Percentiles rank a stretch among this genome's conserved stretches.
Conservation (phyloP, 345 rosid species). For the Brassica incana region DNA sequence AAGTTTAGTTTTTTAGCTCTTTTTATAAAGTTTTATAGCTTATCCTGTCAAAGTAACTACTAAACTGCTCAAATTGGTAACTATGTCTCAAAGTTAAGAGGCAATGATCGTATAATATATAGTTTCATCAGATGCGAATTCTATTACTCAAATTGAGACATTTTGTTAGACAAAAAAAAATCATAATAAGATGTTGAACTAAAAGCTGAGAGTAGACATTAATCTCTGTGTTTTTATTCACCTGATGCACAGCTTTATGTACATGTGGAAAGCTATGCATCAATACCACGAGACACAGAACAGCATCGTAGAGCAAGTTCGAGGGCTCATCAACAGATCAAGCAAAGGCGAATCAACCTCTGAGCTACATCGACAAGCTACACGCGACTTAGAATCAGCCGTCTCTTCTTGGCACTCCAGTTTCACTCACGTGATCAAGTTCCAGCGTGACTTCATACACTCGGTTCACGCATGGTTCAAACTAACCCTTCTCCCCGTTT, state of each 20-base stretch:
- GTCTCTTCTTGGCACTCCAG: conserved; percentile 89
- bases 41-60: background rate
- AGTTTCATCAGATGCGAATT: background rate
- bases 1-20: background rate
- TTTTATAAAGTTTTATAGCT: background rate
- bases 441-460: conserved; percentile 75
- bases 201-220: background rate
- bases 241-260: conserved; percentile 71
- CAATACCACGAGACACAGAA: conserved; percentile 82
- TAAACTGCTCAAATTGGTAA: background rate
- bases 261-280: conserved; percentile 94
- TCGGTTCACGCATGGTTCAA: conserved; percentile 90
- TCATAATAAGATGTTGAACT: background rate
- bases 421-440: conserved; percentile 72
- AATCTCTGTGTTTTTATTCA: background rate
- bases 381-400: conserved; percentile 84
- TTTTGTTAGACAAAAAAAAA: background rate
- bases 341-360: conserved; percentile 80
- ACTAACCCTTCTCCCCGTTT: conserved; percentile 74
- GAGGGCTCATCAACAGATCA: conserved; percentile 74
- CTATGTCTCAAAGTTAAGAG: background rate
- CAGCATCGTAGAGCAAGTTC: conserved; percentile 86
- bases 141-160: background rate
- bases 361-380: conserved; percentile 85
- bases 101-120: background rate